These are phyloP conservation scores for Psidium friedrichsthalianum DNA, from an alignment of 345 rosid genomes.

Conservation along the genomic window DNA sequence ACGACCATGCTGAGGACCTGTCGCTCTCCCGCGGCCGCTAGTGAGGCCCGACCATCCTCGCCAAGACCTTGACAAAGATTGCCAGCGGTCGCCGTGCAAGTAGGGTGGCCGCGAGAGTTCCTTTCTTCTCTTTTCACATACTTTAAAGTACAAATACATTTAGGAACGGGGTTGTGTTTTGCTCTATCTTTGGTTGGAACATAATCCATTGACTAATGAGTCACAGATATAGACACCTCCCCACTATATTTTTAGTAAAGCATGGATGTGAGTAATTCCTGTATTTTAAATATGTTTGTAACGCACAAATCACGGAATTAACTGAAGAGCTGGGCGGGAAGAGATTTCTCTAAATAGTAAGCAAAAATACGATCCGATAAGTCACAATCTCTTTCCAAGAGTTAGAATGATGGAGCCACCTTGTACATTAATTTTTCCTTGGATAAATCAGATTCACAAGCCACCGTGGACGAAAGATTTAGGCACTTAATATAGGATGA, in stretches of 20 bases:
- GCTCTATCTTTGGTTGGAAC: neutral
- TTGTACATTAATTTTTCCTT: neutral
- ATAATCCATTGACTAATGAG: neutral
- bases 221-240: neutral
- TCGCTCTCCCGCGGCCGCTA: neutral
- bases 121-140: neutral
- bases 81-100: neutral
- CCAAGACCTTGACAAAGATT: neutral
- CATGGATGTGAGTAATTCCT: neutral
- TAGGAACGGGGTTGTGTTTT: neutral
- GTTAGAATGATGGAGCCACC: neutral
- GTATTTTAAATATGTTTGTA: neutral
- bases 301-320: neutral
- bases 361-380: neutral
- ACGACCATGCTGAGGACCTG: neutral
- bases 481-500: neutral
- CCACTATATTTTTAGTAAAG: neutral
- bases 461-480: neutral
- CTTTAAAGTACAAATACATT: neutral
- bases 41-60: neutral
- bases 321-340: neutral
- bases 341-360: neutral
- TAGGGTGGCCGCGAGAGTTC: accelerated
- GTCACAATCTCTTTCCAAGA: neutral
- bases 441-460: neutral